Percentiles rank a stretch among this genome's conserved stretches.
These are phyloP conservation scores for Blastobotrys petasosporus DNA, from an alignment of 1,139 yeast genomes.

Conservation along the genomic window DNA sequence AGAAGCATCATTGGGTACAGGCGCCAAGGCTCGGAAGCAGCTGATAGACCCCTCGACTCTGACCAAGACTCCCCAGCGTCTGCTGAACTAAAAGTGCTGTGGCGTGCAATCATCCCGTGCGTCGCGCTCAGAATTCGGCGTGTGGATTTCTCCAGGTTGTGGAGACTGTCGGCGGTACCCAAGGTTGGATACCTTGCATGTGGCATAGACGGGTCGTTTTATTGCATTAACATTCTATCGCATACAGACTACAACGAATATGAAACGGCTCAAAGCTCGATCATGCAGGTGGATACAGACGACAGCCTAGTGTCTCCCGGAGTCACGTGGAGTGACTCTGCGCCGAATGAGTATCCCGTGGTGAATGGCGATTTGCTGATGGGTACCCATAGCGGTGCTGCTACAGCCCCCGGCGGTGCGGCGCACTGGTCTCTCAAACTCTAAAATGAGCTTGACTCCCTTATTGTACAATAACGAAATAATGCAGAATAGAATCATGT, in stretches of 20 bases:
- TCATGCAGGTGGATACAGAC: neutral
- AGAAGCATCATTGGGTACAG: slow-evolving; percentile 13
- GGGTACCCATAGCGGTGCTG: too few relatives aligned
- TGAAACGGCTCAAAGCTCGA: neutral
- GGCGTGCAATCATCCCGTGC: slow-evolving; percentile 8
- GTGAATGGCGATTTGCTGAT: neutral
- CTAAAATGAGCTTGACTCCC: too few relatives aligned
- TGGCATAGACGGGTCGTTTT: slow-evolving; percentile 15
- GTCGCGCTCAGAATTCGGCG: slow-evolving; percentile 7
- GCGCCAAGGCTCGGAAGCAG: neutral
- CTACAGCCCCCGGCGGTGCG: too few relatives aligned
- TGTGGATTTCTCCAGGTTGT: slow-evolving; percentile 5
- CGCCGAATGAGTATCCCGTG: neutral
- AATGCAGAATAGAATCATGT: neutral
- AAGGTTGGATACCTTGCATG: slow-evolving; percentile 7
- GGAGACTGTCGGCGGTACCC: slow-evolving; percentile 5
- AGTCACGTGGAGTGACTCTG: slow-evolving; percentile 1
- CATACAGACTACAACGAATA: neutral
- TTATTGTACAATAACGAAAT: too few relatives aligned
- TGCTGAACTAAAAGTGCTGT: too few relatives aligned
- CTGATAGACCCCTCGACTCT: too few relatives aligned
- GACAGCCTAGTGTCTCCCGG: slow-evolving; percentile 1
- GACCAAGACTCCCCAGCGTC: too few relatives aligned
- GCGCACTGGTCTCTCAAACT: too few relatives aligned
- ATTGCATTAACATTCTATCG: slow-evolving; percentile 4